phyloP scores from a whole-genome alignment of 495 filamentous ascomycete species.

The Aspergillus bridgeri region DNA sequence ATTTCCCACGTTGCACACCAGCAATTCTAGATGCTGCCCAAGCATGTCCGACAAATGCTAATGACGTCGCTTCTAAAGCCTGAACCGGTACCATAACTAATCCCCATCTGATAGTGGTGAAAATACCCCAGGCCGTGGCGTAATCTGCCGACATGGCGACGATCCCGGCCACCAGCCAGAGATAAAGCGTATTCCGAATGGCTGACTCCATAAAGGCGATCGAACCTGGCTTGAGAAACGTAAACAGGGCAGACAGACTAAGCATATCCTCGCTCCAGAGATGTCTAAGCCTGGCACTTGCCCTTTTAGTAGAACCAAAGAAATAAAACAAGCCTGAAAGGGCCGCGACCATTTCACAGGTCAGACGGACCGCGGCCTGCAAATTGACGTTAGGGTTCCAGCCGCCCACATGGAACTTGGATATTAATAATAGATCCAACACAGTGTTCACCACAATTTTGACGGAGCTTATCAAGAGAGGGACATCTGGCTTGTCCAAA shows the following conservation, averaged over 20 bases:
- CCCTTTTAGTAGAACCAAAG: slow-evolving; percentile 31
- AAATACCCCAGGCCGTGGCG: slow-evolving; percentile 71
- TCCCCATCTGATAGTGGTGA: slow-evolving; percentile 77
- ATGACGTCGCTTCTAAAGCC: slow-evolving; percentile 60
- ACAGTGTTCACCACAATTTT: slow-evolving; percentile 67
- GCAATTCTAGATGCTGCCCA: slow-evolving; percentile 54
- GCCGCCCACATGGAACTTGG: slow-evolving; percentile 58
- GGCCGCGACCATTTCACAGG: slow-evolving; percentile 58
- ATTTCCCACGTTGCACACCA: slow-evolving; percentile 30
- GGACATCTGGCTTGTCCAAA: slow-evolving; percentile 70
- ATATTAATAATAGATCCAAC: slow-evolving; percentile 67
- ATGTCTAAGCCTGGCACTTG: not conserved
- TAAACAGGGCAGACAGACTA: slow-evolving; percentile 41
- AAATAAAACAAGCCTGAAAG: slow-evolving; percentile 59
- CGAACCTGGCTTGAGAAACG: slow-evolving; percentile 52
- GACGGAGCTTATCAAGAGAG: slow-evolving; percentile 61
- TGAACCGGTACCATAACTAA: slow-evolving; percentile 73
- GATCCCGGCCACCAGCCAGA: slow-evolving; percentile 68
- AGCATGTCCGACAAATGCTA: slow-evolving; percentile 64
- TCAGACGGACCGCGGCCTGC: slow-evolving; percentile 61
- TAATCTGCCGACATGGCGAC: slow-evolving; percentile 60
- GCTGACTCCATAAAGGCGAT: slow-evolving; percentile 63
- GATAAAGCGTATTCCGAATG: slow-evolving; percentile 65
- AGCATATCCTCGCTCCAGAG: slow-evolving; percentile 17
- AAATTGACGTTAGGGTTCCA: slow-evolving; percentile 55